Conservation (phyloP, 441 rosid species). For the Gossypium davidsonii region DNA sequence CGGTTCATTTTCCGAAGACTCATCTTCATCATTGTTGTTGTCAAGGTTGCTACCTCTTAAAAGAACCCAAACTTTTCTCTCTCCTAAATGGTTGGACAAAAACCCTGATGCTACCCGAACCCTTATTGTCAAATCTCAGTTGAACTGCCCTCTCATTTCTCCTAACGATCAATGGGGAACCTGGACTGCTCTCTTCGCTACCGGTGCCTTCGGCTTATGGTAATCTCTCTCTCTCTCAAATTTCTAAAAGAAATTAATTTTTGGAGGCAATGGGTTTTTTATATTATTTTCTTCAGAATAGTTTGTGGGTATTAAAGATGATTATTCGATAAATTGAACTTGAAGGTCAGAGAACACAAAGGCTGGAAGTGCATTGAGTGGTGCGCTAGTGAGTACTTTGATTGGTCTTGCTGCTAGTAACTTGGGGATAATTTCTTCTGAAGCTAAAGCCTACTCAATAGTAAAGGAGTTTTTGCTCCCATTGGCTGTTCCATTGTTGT, state of each 20-base stretch:
- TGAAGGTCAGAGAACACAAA: conserved; percentile 78
- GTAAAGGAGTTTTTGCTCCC: conserved; percentile 67
- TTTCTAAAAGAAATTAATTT: neutral
- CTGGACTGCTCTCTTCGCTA: conserved; percentile 78
- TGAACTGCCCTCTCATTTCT: conserved; percentile 59
- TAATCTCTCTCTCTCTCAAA: conserved; percentile 14
- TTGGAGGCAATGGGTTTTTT: neutral
- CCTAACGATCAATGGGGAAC: conserved; percentile 76
- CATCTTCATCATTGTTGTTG: neutral
- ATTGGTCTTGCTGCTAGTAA: conserved; percentile 73
- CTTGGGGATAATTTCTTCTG: conserved; percentile 50
- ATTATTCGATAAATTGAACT: neutral
- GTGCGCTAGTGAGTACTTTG: conserved; percentile 69
- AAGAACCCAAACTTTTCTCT: conserved; percentile 26
- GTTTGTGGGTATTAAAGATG: neutral
- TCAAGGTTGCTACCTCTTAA: conserved; percentile 11
- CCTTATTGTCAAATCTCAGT: conserved; percentile 44
- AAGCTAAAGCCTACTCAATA: conserved; percentile 49
- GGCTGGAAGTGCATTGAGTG: conserved; percentile 63
- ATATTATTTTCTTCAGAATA: neutral
- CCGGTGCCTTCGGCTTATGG: conserved; percentile 87
- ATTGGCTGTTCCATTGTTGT: conserved; percentile 57
- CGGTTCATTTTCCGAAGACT: neutral
- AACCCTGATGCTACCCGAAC: conserved; percentile 23
- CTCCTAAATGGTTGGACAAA: conserved; percentile 11